Conservation (phyloP, 1,284 basidiomycete species). For the Ceraceosorus guamensis region DNA sequence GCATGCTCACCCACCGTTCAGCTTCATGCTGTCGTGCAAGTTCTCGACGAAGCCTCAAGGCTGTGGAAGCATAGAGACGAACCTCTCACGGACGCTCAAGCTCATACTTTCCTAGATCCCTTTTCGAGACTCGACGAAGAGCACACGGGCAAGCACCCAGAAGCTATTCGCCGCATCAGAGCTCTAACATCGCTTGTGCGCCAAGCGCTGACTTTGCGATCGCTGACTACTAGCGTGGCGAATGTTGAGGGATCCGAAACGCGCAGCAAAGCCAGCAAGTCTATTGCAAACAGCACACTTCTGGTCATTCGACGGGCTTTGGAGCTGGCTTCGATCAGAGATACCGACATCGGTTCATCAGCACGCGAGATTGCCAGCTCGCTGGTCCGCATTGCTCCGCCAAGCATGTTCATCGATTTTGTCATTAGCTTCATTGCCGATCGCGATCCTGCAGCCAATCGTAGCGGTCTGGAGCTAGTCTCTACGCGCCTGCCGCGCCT, state of each 20-base stretch:
- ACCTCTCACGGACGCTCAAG: constrained; percentile 17
- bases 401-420: constrained; percentile 7
- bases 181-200: constrained; percentile 35
- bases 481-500: constrained; percentile 24
- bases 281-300: no score
- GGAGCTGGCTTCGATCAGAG: no score
- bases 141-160: constrained; percentile 34
- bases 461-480: constrained; percentile 27
- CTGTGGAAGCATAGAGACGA: constrained; percentile 25
- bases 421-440: no score
- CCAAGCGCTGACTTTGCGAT: no score
- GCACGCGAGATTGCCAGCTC: background rate
- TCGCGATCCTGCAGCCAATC: no score
- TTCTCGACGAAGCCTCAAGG: constrained; percentile 29
- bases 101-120: constrained; percentile 34
- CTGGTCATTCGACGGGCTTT: no score
- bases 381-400: background rate
- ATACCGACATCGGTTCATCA: no score
- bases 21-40: constrained; percentile 51
- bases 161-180: constrained; percentile 27
- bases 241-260: no score
- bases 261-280: no score
- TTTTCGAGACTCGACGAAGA: constrained; percentile 27
- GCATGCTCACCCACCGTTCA: constrained; percentile 57
- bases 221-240: no score